Conservation (phyloP, 2,329 filamentous ascomycete genomes). For the Beauveria asiatica region DNA sequence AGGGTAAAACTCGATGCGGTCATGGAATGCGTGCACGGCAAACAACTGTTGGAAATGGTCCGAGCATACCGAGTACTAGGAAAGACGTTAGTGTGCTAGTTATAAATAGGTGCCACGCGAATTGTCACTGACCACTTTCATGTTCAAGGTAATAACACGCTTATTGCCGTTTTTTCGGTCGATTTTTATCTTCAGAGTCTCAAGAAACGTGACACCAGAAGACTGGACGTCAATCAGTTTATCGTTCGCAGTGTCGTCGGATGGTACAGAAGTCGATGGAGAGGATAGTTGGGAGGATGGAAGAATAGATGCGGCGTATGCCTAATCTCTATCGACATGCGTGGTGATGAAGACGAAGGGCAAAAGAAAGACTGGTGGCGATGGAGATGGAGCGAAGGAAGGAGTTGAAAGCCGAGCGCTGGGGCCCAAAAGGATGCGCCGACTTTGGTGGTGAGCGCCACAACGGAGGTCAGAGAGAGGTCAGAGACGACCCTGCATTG, state of each 20-base stretch:
- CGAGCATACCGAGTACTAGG: background rate
- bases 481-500: no score
- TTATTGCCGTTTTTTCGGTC: background rate
- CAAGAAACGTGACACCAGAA: background rate
- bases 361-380: no score
- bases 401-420: no score
- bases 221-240: slow-evolving; percentile 14
- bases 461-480: no score
- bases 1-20: no score
- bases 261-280: background rate
- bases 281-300: background rate
- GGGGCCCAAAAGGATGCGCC: no score
- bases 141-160: background rate
- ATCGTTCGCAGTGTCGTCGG: background rate
- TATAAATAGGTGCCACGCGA: background rate
- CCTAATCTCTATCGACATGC: background rate
- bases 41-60: no score
- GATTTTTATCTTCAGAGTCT: background rate
- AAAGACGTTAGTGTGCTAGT: background rate
- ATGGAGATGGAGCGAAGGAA: no score
- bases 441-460: no score
- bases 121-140: background rate
- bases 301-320: background rate
- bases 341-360: no score
- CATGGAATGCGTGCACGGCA: no score